These are phyloP conservation scores for Eutrema salsugineum DNA, from an alignment of 441 rosid species.

Conservation along the genomic window DNA sequence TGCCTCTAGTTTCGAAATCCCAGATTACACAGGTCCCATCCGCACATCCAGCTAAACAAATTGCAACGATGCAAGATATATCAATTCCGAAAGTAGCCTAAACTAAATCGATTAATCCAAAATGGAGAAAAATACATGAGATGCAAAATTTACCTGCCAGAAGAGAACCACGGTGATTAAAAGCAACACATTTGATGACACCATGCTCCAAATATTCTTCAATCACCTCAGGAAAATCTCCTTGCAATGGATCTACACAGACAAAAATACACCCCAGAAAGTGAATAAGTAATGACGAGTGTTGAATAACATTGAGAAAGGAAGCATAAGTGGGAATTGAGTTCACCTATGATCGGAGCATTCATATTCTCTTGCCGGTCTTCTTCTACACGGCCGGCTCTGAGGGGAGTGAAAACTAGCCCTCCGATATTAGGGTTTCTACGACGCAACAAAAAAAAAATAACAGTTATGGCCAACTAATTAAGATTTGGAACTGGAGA, in stretches of 20 bases:
- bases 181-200: constrained; percentile 89
- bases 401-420: not conserved
- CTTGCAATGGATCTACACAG: constrained; percentile 84
- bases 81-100: not conserved
- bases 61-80: constrained; percentile 6
- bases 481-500: not conserved
- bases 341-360: constrained; percentile 71
- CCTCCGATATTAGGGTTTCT: constrained; percentile 19
- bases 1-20: constrained; percentile 97
- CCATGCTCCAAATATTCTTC: constrained; percentile 98
- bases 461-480: not conserved
- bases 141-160: constrained; percentile 62
- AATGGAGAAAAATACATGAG: too few relatives aligned
- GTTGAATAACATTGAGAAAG: not conserved
- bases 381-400: not conserved
- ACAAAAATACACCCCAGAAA: not conserved
- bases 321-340: not conserved
- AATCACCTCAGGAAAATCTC: constrained; percentile 97
- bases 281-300: not conserved
- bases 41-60: constrained; percentile 80
- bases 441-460: not conserved
- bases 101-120: too few relatives aligned
- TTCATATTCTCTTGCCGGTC: constrained; percentile 41
- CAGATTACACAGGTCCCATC: constrained; percentile 92
- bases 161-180: constrained; percentile 96